A percentile compares a stretch with the other conserved stretches of the same genome.
Evolutionary conservation across 805 yeast species (phyloP).

Genomic region (Candida dajiaensis): DNA sequence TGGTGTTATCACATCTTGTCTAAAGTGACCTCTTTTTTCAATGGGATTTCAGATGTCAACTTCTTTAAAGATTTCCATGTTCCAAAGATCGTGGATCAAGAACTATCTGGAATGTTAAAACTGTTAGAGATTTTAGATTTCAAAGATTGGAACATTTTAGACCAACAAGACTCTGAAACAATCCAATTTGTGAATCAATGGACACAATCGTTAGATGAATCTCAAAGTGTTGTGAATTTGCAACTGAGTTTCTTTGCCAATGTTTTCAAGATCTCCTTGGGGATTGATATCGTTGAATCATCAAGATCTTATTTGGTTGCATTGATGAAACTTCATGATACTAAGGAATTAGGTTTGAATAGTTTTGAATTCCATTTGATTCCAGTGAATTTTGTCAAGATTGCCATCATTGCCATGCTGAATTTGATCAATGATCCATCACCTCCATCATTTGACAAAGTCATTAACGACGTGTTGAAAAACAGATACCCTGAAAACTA

Average conservation of each 20-base stretch:
- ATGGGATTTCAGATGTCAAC: conserved; percentile 21
- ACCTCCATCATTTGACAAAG: not conserved
- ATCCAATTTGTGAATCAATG: conserved; percentile 29
- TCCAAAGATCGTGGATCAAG: conserved; percentile 23
- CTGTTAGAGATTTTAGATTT: conserved; percentile 5
- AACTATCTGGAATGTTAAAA: conserved; percentile 11
- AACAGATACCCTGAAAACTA: conserved; percentile 24
- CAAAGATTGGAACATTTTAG: conserved; percentile 8
- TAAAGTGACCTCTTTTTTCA: conserved; percentile 13
- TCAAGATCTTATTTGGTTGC: conserved; percentile 14
- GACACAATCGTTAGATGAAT: conserved; percentile 15
- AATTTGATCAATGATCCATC: conserved; percentile 9
- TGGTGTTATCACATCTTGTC: conserved; percentile 37
- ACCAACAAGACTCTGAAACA: conserved; percentile 4
- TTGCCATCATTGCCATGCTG: conserved; percentile 17
- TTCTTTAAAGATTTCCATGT: conserved; percentile 24
- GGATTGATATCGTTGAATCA: conserved; percentile 9
- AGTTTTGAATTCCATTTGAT: conserved; percentile 25
- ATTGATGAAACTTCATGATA: conserved; percentile 4
- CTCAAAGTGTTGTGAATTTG: conserved; percentile 6
- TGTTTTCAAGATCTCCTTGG: conserved; percentile 14
- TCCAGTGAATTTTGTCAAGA: conserved; percentile 23
- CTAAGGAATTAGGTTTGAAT: conserved; percentile 18
- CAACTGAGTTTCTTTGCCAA: conserved; percentile 8
- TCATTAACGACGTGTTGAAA: conserved; percentile 10